A percentile compares a stretch with the other conserved stretches of the same genome.
phyloP scores from a whole-genome alignment of 192 early-diverging fungal species.

The Geranomyces variabilis region DNA sequence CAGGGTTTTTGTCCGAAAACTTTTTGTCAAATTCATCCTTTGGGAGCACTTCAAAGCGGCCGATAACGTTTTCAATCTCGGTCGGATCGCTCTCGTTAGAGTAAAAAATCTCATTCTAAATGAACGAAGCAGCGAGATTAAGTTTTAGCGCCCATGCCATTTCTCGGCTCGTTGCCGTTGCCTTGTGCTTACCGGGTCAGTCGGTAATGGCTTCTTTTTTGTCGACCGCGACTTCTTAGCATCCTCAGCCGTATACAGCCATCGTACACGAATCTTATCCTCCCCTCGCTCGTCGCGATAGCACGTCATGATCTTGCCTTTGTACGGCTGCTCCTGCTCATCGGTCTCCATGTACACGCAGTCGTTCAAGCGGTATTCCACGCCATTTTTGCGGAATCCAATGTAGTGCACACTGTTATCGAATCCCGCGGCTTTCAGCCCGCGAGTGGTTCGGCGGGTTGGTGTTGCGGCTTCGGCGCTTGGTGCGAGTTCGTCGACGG shows the following conservation, averaged over 20 bases:
- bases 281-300: slow-evolving; percentile 10
- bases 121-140: neutral
- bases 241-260: slow-evolving; percentile 15
- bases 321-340: slow-evolving; percentile 20
- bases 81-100: slow-evolving; percentile 7
- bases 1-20: neutral
- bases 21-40: slow-evolving; percentile 1
- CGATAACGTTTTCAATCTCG: slow-evolving; percentile 9
- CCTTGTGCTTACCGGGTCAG: neutral
- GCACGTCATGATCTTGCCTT: slow-evolving; percentile 6
- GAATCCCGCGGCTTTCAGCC: neutral
- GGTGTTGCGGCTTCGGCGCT: neutral
- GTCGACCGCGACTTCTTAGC: slow-evolving; percentile 2
- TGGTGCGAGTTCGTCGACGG: neutral
- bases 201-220: neutral
- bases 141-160: neutral
- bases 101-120: slow-evolving; percentile 15
- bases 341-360: slow-evolving; percentile 9
- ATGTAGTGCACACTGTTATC: slow-evolving; percentile 3
- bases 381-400: slow-evolving; percentile 6
- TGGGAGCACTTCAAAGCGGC: slow-evolving; percentile 2
- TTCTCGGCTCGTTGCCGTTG: neutral
- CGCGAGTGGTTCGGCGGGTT: slow-evolving; percentile 9
- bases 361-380: slow-evolving; percentile 14
- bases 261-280: slow-evolving; percentile 7